Evolutionary conservation across 75 land plant genomes (phyloP).

Genomic region (Chamaecyparis obtusa): DNA sequence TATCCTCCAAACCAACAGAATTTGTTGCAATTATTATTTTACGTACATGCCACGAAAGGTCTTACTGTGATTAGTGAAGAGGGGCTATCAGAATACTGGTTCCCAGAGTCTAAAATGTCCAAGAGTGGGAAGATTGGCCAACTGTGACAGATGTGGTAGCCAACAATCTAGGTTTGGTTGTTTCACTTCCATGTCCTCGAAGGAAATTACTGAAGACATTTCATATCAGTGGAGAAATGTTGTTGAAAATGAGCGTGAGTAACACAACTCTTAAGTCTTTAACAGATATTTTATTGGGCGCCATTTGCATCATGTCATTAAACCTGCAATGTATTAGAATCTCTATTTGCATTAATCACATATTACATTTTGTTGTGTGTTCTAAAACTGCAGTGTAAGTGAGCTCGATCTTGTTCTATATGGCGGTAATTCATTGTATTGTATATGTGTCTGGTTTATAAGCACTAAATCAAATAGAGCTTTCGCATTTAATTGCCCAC

Average conservation of each 20-base stretch:
- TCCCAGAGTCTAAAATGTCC: too few relatives aligned
- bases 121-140: too few relatives aligned
- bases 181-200: too few relatives aligned
- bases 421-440: neutral
- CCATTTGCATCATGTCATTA: neutral
- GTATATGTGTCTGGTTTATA: neutral
- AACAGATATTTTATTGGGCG: neutral
- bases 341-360: neutral
- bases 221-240: constrained; percentile 83
- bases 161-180: too few relatives aligned
- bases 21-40: too few relatives aligned
- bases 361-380: neutral
- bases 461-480: neutral
- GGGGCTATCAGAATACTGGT: too few relatives aligned
- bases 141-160: too few relatives aligned
- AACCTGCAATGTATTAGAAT: neutral
- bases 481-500: neutral
- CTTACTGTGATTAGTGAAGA: too few relatives aligned
- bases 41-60: too few relatives aligned
- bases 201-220: too few relatives aligned
- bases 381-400: neutral
- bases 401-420: neutral
- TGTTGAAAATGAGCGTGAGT: constrained; percentile 82
- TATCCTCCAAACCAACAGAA: too few relatives aligned
- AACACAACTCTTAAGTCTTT: neutral